phyloP scores from a whole-genome alignment of 441 rosid species.

The Euphorbia corollata region DNA sequence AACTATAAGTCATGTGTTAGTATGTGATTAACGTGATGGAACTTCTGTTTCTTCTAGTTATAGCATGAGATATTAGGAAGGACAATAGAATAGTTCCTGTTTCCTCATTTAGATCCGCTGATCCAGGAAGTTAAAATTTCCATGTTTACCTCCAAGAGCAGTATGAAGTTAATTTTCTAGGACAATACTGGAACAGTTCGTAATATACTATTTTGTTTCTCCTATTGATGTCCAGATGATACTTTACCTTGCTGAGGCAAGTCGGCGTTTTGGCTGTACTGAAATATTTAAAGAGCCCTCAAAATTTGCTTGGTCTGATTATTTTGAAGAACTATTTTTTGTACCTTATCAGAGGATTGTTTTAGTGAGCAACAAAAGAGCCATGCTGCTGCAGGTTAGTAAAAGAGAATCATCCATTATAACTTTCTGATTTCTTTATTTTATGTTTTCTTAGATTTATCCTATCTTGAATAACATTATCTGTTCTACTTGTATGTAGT shows the following conservation, averaged over 20 bases:
- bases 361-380: constrained; percentile 74
- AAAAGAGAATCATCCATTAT: neutral
- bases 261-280: constrained; percentile 83
- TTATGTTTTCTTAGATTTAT: constrained; percentile 3
- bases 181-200: constrained; percentile 15
- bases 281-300: constrained; percentile 97
- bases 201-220: constrained; percentile 7
- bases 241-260: constrained; percentile 90
- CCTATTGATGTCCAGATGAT: constrained; percentile 57
- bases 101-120: neutral
- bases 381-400: constrained; percentile 81
- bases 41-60: neutral
- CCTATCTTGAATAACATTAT: constrained; percentile 8
- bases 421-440: constrained; percentile 4
- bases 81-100: neutral
- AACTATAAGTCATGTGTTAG: neutral
- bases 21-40: neutral
- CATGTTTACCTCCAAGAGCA: neutral
- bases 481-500: constrained; percentile 40
- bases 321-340: constrained; percentile 78
- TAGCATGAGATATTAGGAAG: neutral
- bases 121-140: neutral
- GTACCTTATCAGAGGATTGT: constrained; percentile 78
- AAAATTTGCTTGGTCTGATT: constrained; percentile 83
- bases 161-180: neutral